Evolutionary conservation across 1,284 basidiomycete species (phyloP), one percentile per base, ranked within the genome.

Genomic region (Testicularia cyperi): DNA sequence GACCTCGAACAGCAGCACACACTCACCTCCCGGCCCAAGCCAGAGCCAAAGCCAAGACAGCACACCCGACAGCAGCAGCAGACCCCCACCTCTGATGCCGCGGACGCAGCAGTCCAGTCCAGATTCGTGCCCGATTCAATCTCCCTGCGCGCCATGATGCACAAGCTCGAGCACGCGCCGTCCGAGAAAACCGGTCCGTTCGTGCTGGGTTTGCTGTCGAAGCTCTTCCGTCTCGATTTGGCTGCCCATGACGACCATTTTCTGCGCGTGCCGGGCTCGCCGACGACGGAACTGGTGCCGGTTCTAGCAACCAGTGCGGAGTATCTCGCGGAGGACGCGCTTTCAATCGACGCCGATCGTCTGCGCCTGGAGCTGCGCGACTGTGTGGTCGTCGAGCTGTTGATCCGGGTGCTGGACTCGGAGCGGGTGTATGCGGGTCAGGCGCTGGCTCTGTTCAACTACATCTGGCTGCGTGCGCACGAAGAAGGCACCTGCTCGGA

Each of bases 201-300:
- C 12, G 41, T 31, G 12, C 37, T 53, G 21, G 31, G 29, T 0
- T 33, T 51, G 13, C 13, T 54, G 5, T n/a, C 26, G 5, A 44
- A 40, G 22, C 29, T 51, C 15, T 61, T 54, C 32, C 46, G 43
- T 25, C 41, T 61, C n/a, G 46, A 61, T n/a, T 32, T 61, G n/a
- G n/a, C n/a, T n/a, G n/a, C n/a, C n/a, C n/a, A n/a, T n/a, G n/a
- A n/a, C n/a, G n/a, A n/a, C n/a, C n/a, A n/a, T n/a, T n/a, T n/a
- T n/a, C n/a, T n/a, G n/a, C n/a, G n/a, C n/a, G n/a, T n/a, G n/a
- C n/a, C n/a, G n/a, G n/a, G n/a, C n/a, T n/a, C n/a, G n/a, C n/a
- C n/a, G n/a, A n/a, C n/a, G n/a, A n/a, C n/a, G n/a, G n/a, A n/a
- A n/a, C n/a, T n/a, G n/a, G n/a, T n/a, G n/a, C n/a, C n/a, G n/a